Percentiles rank a stretch among this genome's conserved stretches.
These are phyloP conservation scores for Trichophyton schoenleinii DNA, from an alignment of 2,329 filamentous ascomycete genomes.

Conservation along the genomic window DNA sequence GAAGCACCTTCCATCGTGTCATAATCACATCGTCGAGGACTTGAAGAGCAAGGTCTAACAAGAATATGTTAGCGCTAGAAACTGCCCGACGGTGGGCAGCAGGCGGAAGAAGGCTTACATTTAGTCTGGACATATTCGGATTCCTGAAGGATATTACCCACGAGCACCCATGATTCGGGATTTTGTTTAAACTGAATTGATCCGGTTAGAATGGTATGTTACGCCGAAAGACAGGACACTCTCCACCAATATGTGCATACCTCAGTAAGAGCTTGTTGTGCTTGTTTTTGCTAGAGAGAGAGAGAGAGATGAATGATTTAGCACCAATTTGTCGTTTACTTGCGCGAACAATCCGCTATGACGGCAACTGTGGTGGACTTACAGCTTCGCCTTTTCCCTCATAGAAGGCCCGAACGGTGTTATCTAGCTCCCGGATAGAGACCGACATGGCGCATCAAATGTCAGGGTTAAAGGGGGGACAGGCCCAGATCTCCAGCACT, in stretches of 20 bases:
- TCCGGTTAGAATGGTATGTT: constrained; percentile 9
- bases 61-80: constrained; percentile 15
- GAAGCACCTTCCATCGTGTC: constrained; percentile 97
- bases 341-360: neutral
- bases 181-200: constrained; percentile 76
- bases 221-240: constrained; percentile 9
- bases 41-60: constrained; percentile 75
- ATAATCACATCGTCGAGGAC: constrained; percentile 97
- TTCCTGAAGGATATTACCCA: constrained; percentile 91
- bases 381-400: constrained; percentile 91
- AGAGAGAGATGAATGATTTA: constrained; percentile 27
- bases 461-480: neutral
- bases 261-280: constrained; percentile 85
- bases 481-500: neutral
- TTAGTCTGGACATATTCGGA: constrained; percentile 92
- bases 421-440: constrained; percentile 89
- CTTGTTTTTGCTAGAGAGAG: constrained; percentile 71
- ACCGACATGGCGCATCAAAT: constrained; percentile 41
- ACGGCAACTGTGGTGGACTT: constrained; percentile 27
- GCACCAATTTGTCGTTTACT: constrained; percentile 14
- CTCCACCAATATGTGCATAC: constrained; percentile 38
- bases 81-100: neutral
- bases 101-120: constrained; percentile 50
- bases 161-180: constrained; percentile 91
- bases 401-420: constrained; percentile 91